Base-by-base conservation (phyloP, 2,329 filamentous ascomycete genomes). In the Bipolaris cookei region DNA sequence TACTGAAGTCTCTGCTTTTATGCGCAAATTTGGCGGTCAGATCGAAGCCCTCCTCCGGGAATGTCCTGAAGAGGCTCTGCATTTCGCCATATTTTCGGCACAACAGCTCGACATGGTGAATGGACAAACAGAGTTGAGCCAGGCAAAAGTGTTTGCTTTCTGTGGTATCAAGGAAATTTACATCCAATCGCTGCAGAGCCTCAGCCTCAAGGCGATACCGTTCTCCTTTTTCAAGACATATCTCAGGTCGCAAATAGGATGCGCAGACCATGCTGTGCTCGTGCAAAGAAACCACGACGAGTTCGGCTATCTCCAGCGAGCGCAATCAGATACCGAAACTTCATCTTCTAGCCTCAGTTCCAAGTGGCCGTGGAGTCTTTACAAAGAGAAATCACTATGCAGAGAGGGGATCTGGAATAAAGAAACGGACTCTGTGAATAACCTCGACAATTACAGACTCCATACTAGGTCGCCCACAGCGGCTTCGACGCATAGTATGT, bases 211-310 rank as follows among this genome's bases (percentile, higher is more conserved):
- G 74, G 74, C 76, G 14, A 74, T 78, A 1, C 79, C 80, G 0
- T 62, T 80, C 13, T 77, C 75, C 10, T 81, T 82, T 69, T 80
- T 82, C 71, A 65, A 76, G 63, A 72, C 75, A 21, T 76, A 77
- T 3, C 76, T 82, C 55, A 74, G 78, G 21, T 77, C 77, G 25
- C 79, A 80, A 54, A 70, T 72, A 14, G 76, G 76, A 28, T 81
- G 79, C 38, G 77, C 78, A 1, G 80, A 82, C 60, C 79, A 82
- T 52, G 74, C 74, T 13, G 73, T 79, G 10, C 67, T 83, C 3
- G 76, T 75, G 3, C 76, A 76, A 13, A 75, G 77, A 39, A 80
- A 82, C 46, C 79, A 81, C 55, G 75, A 77, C 38, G 78, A 82
- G 30, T 82, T 83, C 55, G 74, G 73, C 45, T 71, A 76, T 6